Conservation (phyloP, 192 early-diverging fungal genomes). For the Coemansia sp. region DNA sequence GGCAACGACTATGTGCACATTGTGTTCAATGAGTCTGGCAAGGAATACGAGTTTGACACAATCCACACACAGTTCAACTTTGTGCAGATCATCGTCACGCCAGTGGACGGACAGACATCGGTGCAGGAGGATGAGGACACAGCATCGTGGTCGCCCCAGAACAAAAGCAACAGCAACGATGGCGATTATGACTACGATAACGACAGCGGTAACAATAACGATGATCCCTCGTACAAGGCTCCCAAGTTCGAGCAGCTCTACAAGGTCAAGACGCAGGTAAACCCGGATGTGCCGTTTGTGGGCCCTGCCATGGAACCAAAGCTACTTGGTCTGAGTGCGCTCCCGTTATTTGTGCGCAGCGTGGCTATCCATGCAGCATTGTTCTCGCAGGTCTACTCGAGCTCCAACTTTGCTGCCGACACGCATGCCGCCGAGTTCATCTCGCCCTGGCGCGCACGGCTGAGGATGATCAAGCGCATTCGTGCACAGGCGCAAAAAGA, state of each 20-base stretch:
- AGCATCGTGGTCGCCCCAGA: constrained; percentile 15
- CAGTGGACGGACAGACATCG: constrained; percentile 64
- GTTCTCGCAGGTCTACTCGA: constrained; percentile 82
- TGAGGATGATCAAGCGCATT: constrained; percentile 88
- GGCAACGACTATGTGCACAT: constrained; percentile 97
- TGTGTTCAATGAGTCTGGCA: constrained; percentile 90
- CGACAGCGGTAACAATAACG: no score
- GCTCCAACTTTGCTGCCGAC: constrained; percentile 60
- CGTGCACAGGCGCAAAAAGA: constrained; percentile 30
- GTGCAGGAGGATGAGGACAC: constrained; percentile 63
- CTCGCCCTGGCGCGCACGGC: constrained; percentile 87
- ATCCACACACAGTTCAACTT: constrained; percentile 94
- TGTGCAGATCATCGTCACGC: constrained; percentile 91
- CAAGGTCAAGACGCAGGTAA: constrained; percentile 66
- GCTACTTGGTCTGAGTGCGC: constrained; percentile 72
- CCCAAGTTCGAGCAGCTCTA: constrained; percentile 48
- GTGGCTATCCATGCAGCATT: constrained; percentile 87
- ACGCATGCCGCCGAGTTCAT: constrained; percentile 64
- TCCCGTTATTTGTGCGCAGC: constrained; percentile 81
- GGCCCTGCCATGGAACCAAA: constrained; percentile 81
- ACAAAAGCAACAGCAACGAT: background rate
- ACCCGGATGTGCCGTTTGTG: constrained; percentile 77
- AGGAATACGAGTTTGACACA: constrained; percentile 82
- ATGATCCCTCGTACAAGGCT: background rate
- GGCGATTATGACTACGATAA: no score